phyloP scores from a whole-genome alignment of 1,139 yeast genomes.

The Yamadazyma siamensis region DNA sequence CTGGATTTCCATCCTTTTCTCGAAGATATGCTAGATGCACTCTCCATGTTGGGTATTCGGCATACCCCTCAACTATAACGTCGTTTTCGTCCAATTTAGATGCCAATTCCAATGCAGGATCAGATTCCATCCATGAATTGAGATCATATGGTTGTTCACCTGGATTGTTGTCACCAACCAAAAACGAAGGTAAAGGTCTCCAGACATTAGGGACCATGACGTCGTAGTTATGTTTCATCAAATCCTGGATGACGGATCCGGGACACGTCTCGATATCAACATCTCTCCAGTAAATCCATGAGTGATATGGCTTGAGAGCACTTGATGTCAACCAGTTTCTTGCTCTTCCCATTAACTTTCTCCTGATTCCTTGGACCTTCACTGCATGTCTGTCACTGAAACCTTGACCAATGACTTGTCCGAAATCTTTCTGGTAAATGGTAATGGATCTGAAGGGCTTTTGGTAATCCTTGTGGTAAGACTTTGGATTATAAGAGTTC shows the following conservation, averaged over 20 bases:
- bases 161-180: slow-evolving; percentile 69
- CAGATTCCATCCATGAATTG: slow-evolving; percentile 86
- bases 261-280: slow-evolving; percentile 86
- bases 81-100: slow-evolving; percentile 70
- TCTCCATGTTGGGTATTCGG: slow-evolving; percentile 87
- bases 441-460: slow-evolving; percentile 76
- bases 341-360: slow-evolving; percentile 88
- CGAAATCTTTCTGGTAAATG: slow-evolving; percentile 79
- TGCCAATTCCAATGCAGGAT: slow-evolving; percentile 66
- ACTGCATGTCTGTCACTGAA: slow-evolving; percentile 88
- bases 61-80: slow-evolving; percentile 88
- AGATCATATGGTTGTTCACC: slow-evolving; percentile 85
- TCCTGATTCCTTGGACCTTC: slow-evolving; percentile 82
- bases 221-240: slow-evolving; percentile 72
- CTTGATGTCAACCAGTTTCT: slow-evolving; percentile 81
- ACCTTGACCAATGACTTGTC: slow-evolving; percentile 82
- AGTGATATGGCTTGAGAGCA: slow-evolving; percentile 79
- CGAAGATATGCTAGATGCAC: slow-evolving; percentile 76
- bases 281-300: slow-evolving; percentile 96
- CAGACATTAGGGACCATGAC: slow-evolving; percentile 88
- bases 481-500: slow-evolving; percentile 56
- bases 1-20: slow-evolving; percentile 58
- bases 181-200: slow-evolving; percentile 78
- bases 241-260: slow-evolving; percentile 70
- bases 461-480: slow-evolving; percentile 54